These are phyloP conservation scores for Wilcoxina mikolae DNA, from an alignment of 495 filamentous ascomycete species.

Conservation along the genomic window DNA sequence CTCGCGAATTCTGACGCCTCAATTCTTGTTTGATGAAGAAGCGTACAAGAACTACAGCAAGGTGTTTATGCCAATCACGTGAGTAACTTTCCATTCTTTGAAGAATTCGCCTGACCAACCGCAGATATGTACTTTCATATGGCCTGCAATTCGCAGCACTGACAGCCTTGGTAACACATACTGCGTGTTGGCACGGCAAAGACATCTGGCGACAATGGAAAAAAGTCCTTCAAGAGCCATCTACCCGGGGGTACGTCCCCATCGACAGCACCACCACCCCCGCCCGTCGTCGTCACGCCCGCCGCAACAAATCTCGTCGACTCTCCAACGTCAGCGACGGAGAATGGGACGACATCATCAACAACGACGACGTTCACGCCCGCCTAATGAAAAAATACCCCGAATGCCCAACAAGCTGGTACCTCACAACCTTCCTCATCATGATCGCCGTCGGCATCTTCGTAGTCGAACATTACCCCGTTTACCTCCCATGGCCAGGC, in stretches of 20 bases:
- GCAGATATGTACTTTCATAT: conserved; percentile 54
- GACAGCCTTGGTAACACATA: conserved; percentile 56
- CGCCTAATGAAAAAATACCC: conserved; percentile 59
- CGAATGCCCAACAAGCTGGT: conserved; percentile 68
- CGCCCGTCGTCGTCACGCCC: not conserved
- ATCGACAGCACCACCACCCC: not conserved
- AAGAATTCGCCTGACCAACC: conserved; percentile 9
- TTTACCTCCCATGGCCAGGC: conserved; percentile 64
- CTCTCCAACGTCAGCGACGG: conserved; percentile 22
- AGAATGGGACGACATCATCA: conserved; percentile 42
- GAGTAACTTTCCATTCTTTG: conserved; percentile 1
- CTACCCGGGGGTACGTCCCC: not conserved
- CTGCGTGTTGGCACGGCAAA: conserved; percentile 56
- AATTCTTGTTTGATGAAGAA: conserved; percentile 54
- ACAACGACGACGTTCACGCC: conserved; percentile 60
- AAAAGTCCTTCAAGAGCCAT: not conserved
- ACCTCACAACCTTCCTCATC: conserved; percentile 48
- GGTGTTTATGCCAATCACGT: conserved; percentile 66
- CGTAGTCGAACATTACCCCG: conserved; percentile 68
- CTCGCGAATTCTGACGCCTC: conserved; percentile 52
- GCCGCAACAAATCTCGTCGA: conserved; percentile 8
- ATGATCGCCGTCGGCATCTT: conserved; percentile 67
- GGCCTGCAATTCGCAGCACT: conserved; percentile 68
- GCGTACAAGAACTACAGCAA: conserved; percentile 63
- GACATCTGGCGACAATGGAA: conserved; percentile 58